These are phyloP conservation scores for Aspergillus nanangensis DNA, from an alignment of 495 filamentous ascomycete genomes.

Conservation along the genomic window DNA sequence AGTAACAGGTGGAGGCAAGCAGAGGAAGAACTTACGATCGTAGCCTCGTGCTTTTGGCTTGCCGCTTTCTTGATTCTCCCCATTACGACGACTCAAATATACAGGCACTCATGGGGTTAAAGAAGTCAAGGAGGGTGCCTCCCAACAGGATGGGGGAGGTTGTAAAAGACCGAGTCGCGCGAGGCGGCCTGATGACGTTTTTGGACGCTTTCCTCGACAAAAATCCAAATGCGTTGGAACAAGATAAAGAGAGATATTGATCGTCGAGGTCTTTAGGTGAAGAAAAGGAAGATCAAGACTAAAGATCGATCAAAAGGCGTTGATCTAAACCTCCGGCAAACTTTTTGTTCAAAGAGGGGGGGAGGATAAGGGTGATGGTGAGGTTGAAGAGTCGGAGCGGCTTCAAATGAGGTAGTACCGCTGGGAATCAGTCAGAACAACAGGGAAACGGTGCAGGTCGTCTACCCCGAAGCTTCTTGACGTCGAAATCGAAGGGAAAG, in stretches of 20 bases:
- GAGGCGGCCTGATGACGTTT: slow-evolving; percentile 44
- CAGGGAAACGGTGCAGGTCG: slow-evolving; percentile 51
- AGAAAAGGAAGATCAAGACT: too few species aligned
- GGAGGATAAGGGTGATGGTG: slow-evolving; percentile 4
- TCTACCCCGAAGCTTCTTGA: slow-evolving; percentile 25
- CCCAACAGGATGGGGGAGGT: slow-evolving; percentile 29
- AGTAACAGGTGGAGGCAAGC: slow-evolving; percentile 6
- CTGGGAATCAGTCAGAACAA: slow-evolving; percentile 23
- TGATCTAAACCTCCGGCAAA: not conserved
- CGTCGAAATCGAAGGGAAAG: slow-evolving; percentile 7
- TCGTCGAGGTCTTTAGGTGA: too few species aligned
- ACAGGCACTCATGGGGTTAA: slow-evolving; percentile 46
- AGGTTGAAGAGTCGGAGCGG: slow-evolving; percentile 13
- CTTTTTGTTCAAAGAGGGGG: not conserved
- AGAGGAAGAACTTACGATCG: slow-evolving; percentile 62
- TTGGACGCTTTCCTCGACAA: slow-evolving; percentile 27
- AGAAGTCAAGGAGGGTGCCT: slow-evolving; percentile 27
- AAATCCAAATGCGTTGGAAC: slow-evolving; percentile 15
- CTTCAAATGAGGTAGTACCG: slow-evolving; percentile 11
- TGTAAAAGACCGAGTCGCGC: slow-evolving; percentile 29
- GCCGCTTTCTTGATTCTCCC: slow-evolving; percentile 97
- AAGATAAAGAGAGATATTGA: not conserved
- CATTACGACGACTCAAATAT: slow-evolving; percentile 51
- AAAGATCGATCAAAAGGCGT: not conserved
- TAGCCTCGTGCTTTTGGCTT: slow-evolving; percentile 88